Percentiles rank a stretch among this genome's conserved stretches.
These are phyloP conservation scores for Xylaria nigripes DNA, from an alignment of 495 filamentous ascomycete genomes.

Conservation along the genomic window DNA sequence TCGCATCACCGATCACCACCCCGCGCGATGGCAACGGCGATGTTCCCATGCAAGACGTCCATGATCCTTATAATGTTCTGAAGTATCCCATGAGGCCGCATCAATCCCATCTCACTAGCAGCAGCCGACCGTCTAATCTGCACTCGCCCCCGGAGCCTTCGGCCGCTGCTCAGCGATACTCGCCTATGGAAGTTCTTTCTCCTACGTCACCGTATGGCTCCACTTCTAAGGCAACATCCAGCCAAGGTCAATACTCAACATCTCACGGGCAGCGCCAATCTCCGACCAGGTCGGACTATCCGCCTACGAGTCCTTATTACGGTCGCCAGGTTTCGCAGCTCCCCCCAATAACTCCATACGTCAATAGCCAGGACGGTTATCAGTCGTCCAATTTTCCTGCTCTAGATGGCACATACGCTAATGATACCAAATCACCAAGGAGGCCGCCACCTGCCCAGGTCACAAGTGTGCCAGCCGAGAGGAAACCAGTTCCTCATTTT, in stretches of 20 bases:
- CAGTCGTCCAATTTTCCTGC: conserved; percentile 59
- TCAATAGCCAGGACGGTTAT: conserved; percentile 53
- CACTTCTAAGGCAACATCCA: conserved; percentile 32
- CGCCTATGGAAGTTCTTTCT: conserved; percentile 78
- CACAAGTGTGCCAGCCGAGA: conserved; percentile 40
- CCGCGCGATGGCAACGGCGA: conserved; percentile 74
- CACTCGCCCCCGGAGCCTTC: conserved; percentile 67
- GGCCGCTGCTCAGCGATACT: conserved; percentile 81
- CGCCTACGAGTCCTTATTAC: conserved; percentile 43
- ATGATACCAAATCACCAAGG: conserved; percentile 67
- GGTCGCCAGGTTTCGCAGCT: conserved; percentile 48
- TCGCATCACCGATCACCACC: conserved; percentile 56
- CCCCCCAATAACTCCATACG: conserved; percentile 61
- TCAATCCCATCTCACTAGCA: conserved; percentile 45
- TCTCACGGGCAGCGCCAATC: conserved; percentile 40
- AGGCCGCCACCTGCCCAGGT: conserved; percentile 40
- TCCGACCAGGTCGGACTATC: conserved; percentile 41
- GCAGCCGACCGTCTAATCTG: conserved; percentile 37
- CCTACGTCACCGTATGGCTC: conserved; percentile 45
- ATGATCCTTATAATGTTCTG: conserved; percentile 68
- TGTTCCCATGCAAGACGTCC: conserved; percentile 83
- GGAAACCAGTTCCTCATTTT: conserved; percentile 81
- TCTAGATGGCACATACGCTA: conserved; percentile 61
- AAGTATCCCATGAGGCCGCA: conserved; percentile 73
- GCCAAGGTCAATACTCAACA: conserved; percentile 34